These are phyloP conservation scores for Diaporthe vaccinii DNA, from an alignment of 2,329 filamentous ascomycete genomes.

Conservation along the genomic window DNA sequence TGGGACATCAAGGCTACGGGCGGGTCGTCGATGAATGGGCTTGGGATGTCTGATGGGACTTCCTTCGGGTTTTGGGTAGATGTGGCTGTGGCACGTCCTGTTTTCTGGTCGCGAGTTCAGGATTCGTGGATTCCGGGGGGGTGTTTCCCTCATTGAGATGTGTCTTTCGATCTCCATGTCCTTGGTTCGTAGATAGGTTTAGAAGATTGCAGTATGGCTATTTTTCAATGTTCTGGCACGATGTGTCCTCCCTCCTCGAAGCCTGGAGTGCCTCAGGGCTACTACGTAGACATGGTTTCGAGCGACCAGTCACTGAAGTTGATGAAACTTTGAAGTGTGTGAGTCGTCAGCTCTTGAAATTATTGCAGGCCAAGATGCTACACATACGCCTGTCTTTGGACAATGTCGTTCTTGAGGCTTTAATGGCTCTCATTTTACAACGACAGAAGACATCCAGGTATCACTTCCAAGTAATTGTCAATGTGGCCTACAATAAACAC, in stretches of 20 bases:
- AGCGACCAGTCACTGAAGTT: not conserved
- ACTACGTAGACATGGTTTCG: not conserved
- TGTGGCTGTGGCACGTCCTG: not conserved
- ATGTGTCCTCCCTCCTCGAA: rapidly evolving
- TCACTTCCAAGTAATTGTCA: too few species aligned
- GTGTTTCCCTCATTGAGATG: not conserved
- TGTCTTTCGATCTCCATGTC: not conserved
- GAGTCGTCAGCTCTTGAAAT: too few species aligned
- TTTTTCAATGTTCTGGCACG: rapidly evolving
- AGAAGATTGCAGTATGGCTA: not conserved
- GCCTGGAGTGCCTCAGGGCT: too few species aligned
- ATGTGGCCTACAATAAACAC: too few species aligned
- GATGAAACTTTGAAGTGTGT: too few species aligned
- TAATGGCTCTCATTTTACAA: too few species aligned
- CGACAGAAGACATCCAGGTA: too few species aligned
- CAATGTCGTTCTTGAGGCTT: too few species aligned
- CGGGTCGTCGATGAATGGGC: not conserved
- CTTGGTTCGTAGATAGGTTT: not conserved
- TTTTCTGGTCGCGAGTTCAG: too few species aligned
- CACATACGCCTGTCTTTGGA: too few species aligned
- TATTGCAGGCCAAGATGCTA: too few species aligned
- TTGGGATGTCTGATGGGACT: not conserved
- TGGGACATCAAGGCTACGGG: not conserved
- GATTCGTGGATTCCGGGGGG: not conserved
- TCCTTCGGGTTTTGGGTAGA: not conserved